Percentiles rank a stretch among this genome's conserved stretches.
Conservation (phyloP, 208 protist genomes). For the Trypanosoma lewisi region DNA sequence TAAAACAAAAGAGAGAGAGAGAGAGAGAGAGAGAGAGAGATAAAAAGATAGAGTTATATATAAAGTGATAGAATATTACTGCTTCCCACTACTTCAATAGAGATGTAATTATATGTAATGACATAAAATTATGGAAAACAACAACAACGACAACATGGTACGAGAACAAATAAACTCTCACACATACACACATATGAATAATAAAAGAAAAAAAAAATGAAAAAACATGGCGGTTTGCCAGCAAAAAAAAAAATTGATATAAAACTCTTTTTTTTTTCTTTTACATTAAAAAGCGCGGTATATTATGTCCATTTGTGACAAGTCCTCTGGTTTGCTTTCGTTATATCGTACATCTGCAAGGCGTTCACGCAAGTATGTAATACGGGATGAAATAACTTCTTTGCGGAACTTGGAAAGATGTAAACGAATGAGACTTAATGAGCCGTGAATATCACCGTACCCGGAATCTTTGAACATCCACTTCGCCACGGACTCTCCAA, state of each 20-base stretch:
- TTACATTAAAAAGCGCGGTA: slow-evolving; percentile 67
- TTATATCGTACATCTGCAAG: slow-evolving; percentile 24
- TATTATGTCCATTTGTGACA: slow-evolving; percentile 51
- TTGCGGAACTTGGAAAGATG: slow-evolving; percentile 75
- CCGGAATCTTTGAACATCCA: slow-evolving; percentile 90
- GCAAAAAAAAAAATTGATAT: background rate
- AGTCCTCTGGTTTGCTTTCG: slow-evolving; percentile 26
- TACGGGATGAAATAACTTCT: slow-evolving; percentile 42
- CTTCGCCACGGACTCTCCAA: slow-evolving; percentile 81
- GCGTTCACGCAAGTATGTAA: slow-evolving; percentile 40
- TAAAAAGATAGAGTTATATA: too few species aligned
- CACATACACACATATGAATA: background rate
- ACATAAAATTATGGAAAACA: too few species aligned
- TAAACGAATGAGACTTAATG: slow-evolving; percentile 71
- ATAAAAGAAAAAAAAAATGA: background rate
- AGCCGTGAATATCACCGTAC: slow-evolving; percentile 71
- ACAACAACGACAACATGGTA: slow-evolving; percentile 8
- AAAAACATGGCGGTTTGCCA: background rate
- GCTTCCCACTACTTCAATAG: too few species aligned
- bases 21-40: slow-evolving; percentile 12
- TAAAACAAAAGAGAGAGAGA: slow-evolving; percentile 30
- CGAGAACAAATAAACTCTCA: too few species aligned
- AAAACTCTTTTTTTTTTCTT: slow-evolving; percentile 6
- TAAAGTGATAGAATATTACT: too few species aligned
- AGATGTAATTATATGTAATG: too few species aligned